Base-by-base conservation (phyloP, 148 eudicot genomes). In the Rhododendron simsii region DNA sequence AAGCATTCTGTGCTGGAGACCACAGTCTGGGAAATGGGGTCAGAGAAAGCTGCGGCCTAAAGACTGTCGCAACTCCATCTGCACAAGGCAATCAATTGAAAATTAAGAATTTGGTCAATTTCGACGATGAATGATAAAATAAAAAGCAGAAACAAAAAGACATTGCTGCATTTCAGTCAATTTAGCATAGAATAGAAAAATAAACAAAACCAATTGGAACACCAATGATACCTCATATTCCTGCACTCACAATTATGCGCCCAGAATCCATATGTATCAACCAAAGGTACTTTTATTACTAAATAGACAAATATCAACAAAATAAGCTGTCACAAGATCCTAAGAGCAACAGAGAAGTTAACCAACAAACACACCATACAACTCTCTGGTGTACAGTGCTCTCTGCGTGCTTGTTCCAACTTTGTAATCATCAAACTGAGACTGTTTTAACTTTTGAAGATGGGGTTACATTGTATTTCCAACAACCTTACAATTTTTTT, bases 31-130 rank as follows among this genome's bases (percentile, higher is more conserved):
- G 30, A 71, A 33, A 14, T 7, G 26, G 53, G 51, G 81, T 71
- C 11, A 6, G 37, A 78, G 48, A 30, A 13, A 82, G 37, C 37
- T 26, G 39, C 55, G 3, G 37, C 81, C 45, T 44, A 12, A 47
- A 12, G 81, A 61, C 61, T 79, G 81, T 30, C 50, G 21, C 30
- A 39, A 15, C 65, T 48, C 76, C 82, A 87, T 47, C 88, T 87
- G 88, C 82, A 77, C 4, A 75, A 55, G 47, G n/a, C 84, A 83
- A 83, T 44, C n/a, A 82, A 59, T 55, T 23, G 57, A 45, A 44
- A 67, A 41, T 11, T 33, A 84, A 39, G 50, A 74, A 35, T 75
- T 51, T 20, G 37, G 35, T 23, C 23, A 84, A 18, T 11, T 41
- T 50, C 57, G 2, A 1, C 2, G 2, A 16, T 1, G 45, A 35